Percentiles rank a stretch among this genome's conserved stretches.
Conservation (phyloP, 495 filamentous ascomycete genomes). For the Melanomma pulvis-pyrius region DNA sequence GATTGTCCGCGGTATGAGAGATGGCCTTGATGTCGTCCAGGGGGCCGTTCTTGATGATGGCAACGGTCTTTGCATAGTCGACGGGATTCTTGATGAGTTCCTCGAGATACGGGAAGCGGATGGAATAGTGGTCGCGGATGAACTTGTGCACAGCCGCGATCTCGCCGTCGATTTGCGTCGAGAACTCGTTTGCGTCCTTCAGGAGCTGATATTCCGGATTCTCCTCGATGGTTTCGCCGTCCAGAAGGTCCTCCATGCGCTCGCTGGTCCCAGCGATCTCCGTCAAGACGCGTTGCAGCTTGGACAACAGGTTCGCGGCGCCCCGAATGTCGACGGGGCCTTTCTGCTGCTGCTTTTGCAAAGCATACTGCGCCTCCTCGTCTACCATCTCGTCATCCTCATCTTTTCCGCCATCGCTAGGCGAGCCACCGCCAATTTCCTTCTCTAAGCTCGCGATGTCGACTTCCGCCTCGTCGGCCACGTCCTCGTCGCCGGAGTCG, state of each 20-base stretch:
- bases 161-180: slow-evolving; percentile 87
- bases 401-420: slow-evolving; percentile 40
- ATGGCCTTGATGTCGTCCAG: slow-evolving; percentile 84
- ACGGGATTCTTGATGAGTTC: slow-evolving; percentile 87
- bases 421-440: slow-evolving; percentile 51
- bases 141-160: slow-evolving; percentile 93
- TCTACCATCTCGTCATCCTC: slow-evolving; percentile 56
- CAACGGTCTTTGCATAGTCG: slow-evolving; percentile 94
- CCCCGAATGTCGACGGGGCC: slow-evolving; percentile 72
- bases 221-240: slow-evolving; percentile 76
- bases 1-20: slow-evolving; percentile 69
- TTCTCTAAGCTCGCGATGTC: slow-evolving; percentile 41
- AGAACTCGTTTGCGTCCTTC: slow-evolving; percentile 79
- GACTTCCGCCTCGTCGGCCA: slow-evolving; percentile 43
- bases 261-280: slow-evolving; percentile 73
- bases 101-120: slow-evolving; percentile 94
- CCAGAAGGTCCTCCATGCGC: slow-evolving; percentile 62
- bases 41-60: slow-evolving; percentile 89
- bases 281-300: slow-evolving; percentile 72
- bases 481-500: slow-evolving; percentile 58
- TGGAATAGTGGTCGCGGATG: slow-evolving; percentile 91
- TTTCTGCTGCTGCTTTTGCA: slow-evolving; percentile 63
- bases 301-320: slow-evolving; percentile 76
- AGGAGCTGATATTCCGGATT: slow-evolving; percentile 84
- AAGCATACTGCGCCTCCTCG: slow-evolving; percentile 45